Percentiles rank a stretch among this genome's conserved stretches.
Evolutionary conservation across 495 filamentous ascomycete species (phyloP).

Genomic region (Parathielavia hyrcaniae): DNA sequence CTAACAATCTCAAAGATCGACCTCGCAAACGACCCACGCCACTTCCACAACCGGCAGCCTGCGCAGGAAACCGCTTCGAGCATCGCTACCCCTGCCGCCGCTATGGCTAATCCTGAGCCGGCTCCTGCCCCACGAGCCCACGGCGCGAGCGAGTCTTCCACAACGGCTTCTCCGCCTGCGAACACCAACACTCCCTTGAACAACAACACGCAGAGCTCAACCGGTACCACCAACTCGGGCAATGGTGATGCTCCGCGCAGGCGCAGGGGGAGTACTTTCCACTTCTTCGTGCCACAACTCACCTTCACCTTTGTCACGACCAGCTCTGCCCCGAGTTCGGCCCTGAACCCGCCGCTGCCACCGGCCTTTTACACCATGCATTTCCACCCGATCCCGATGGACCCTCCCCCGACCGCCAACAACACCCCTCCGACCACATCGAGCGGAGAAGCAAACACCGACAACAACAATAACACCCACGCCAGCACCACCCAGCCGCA

Average conservation of each 20-base stretch:
- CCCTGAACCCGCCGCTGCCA: neutral
- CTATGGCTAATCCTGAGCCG: too few species aligned
- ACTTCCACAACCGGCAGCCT: constrained; percentile 20
- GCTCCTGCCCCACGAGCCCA: too few species aligned
- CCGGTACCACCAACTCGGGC: neutral
- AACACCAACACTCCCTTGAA: too few species aligned
- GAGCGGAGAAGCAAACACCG: neutral
- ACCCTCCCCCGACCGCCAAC: neutral
- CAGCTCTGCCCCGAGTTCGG: neutral
- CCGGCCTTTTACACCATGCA: constrained; percentile 14
- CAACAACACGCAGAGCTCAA: neutral
- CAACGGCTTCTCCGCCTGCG: too few species aligned
- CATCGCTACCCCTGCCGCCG: too few species aligned
- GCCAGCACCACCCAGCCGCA: neutral
- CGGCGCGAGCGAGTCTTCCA: too few species aligned
- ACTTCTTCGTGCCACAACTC: neutral
- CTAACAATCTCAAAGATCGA: constrained; percentile 19
- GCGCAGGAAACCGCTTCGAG: neutral
- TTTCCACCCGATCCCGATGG: constrained; percentile 4
- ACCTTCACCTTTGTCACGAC: neutral
- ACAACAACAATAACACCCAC: neutral
- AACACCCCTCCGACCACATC: neutral
- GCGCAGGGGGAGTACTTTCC: neutral
- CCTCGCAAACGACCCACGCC: constrained; percentile 23
- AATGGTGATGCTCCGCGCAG: neutral